These are phyloP conservation scores for Sporothrix phasma DNA, from an alignment of 2,329 filamentous ascomycete genomes.

Conservation along the genomic window DNA sequence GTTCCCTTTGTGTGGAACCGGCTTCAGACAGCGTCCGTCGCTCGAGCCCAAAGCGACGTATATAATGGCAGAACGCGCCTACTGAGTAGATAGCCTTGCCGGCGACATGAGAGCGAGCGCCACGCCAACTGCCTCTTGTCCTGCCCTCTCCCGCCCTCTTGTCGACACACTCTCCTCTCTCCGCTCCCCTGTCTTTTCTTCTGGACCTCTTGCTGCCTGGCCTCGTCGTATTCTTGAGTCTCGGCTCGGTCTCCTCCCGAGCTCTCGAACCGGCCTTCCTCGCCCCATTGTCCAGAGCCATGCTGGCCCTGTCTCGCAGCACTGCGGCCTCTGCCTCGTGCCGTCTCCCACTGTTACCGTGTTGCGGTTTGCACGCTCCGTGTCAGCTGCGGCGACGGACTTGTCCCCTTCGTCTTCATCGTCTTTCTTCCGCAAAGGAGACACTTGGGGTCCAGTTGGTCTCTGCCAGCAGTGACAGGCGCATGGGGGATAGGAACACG, in stretches of 20 bases:
- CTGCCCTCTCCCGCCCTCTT: not conserved
- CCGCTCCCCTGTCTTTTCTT: not conserved
- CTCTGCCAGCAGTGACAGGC: not conserved
- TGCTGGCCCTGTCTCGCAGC: not conserved
- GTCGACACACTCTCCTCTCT: not conserved
- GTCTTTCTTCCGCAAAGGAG: not conserved
- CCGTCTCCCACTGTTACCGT: not conserved
- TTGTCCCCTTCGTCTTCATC: not conserved
- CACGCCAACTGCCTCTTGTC: not conserved
- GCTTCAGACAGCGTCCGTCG: not conserved
- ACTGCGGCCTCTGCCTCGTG: not conserved
- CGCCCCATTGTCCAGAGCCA: not conserved
- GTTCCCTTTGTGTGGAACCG: not conserved
- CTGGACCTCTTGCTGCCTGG: not conserved
- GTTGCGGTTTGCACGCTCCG: not conserved
- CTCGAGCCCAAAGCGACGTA: not conserved
- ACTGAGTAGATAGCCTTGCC: not conserved
- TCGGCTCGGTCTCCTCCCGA: not conserved
- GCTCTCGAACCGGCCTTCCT: not conserved
- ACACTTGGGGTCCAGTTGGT: not conserved
- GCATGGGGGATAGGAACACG: not conserved
- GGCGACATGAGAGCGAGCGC: not conserved
- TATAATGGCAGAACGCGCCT: slow-evolving; percentile 2
- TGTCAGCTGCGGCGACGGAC: not conserved
- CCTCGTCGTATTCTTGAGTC: not conserved